A percentile compares a stretch with the other conserved stretches of the same genome.
Conservation (phyloP, 768 basidiomycete species). For the Leucosporidium yakuticum region DNA sequence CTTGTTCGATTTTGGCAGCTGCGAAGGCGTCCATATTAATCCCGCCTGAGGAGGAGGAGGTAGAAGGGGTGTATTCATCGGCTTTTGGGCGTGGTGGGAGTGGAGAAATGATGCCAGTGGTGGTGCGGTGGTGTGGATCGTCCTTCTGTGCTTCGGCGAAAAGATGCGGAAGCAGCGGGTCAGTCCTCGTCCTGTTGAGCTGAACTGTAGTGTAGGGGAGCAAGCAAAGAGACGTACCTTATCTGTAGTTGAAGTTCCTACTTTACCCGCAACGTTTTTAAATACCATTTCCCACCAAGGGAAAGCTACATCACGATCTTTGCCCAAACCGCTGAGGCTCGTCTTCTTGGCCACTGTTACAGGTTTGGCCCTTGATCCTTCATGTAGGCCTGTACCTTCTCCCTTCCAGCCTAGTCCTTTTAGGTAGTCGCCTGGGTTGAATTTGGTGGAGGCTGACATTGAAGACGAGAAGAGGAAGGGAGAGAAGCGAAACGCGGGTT, state of each 20-base stretch:
- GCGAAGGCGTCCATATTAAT: constrained; percentile 35
- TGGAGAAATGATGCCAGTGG: constrained; percentile 36
- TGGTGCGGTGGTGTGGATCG: constrained; percentile 15
- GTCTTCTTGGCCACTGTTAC: constrained; percentile 37
- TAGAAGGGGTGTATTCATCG: background rate
- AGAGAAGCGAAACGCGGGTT: no score
- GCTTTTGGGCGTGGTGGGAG: constrained; percentile 16
- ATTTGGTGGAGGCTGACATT: constrained; percentile 16
- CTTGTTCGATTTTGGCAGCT: constrained; percentile 32
- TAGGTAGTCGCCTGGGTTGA: constrained; percentile 34
- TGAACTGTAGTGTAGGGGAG: background rate
- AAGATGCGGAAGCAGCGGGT: background rate
- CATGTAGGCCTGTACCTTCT: constrained; percentile 28
- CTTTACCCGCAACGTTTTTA: constrained; percentile 29
- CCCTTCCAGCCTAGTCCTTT: constrained; percentile 35
- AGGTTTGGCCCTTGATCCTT: constrained; percentile 29
- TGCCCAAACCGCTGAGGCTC: constrained; percentile 33
- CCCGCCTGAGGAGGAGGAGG: background rate
- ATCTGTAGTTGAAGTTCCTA: constrained; percentile 3
- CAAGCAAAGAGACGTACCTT: background rate
- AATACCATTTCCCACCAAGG: constrained; percentile 39
- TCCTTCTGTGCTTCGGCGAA: background rate
- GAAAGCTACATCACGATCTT: constrained; percentile 36
- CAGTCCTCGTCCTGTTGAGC: background rate
- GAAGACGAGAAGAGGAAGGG: no score